Percentiles rank a stretch among this genome's conserved stretches.
Conservation (phyloP, 2,329 filamentous ascomycete species). For the Stromatinia cepivora region DNA sequence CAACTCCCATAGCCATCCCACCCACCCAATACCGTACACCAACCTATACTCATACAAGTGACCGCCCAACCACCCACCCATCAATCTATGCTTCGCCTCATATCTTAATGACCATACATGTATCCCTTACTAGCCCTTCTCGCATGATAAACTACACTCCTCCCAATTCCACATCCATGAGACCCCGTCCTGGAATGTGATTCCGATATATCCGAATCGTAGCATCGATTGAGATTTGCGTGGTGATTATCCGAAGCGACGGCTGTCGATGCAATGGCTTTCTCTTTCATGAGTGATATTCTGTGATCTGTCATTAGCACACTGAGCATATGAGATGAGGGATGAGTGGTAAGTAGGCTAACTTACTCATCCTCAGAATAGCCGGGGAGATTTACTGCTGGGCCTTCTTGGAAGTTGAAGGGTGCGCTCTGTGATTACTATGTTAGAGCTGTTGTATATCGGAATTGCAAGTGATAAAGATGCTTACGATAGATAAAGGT, state of each 20-base stretch:
- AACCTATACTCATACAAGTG: conserved; percentile 9
- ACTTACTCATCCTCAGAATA: conserved; percentile 61
- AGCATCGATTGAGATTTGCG: conserved; percentile 22
- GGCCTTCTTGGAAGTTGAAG: conserved; percentile 56
- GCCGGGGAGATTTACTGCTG: conserved; percentile 54
- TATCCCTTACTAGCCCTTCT: conserved; percentile 34
- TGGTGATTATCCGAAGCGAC: conserved; percentile 31
- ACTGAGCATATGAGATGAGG: not conserved
- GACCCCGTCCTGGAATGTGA: conserved; percentile 30
- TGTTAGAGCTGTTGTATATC: conserved; percentile 32
- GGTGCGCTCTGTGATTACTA: conserved; percentile 53
- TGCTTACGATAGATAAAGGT: conserved; percentile 29
- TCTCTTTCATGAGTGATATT: conserved; percentile 40
- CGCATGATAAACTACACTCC: conserved; percentile 34
- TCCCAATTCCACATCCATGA: conserved; percentile 32
- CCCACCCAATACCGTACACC: conserved; percentile 12
- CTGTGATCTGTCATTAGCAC: conserved; percentile 22
- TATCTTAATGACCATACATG: conserved; percentile 14
- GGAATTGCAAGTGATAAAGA: not conserved
- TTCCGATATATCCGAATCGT: conserved; percentile 22
- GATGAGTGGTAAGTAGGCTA: conserved; percentile 1
- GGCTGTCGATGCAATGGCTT: conserved; percentile 40
- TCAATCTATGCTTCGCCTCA: not conserved
- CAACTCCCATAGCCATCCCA: not conserved
- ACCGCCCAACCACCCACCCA: not conserved